phyloP scores from a whole-genome alignment of 1,139 yeast genomes.

The Geotrichum cucujoidarum region DNA sequence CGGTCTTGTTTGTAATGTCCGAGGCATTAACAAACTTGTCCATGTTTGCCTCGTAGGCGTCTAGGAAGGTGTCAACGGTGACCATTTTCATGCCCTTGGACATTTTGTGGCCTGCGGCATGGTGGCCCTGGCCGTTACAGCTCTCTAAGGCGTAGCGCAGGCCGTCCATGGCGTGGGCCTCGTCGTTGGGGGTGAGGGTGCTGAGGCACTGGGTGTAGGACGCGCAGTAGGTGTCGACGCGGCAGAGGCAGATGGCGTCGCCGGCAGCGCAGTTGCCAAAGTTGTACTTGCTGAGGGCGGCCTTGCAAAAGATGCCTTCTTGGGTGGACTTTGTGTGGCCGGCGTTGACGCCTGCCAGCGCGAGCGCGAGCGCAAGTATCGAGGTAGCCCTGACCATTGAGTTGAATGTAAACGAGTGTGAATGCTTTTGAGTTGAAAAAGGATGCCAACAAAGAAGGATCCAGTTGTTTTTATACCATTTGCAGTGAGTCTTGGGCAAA shows the following conservation, averaged over 20 bases:
- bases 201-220: slow-evolving; percentile 2
- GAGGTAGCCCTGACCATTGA: background rate
- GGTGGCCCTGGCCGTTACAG: background rate
- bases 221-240: background rate
- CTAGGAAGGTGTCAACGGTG: background rate
- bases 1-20: background rate
- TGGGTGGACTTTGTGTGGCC: slow-evolving; percentile 10
- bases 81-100: background rate
- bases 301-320: slow-evolving; percentile 4
- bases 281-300: slow-evolving; percentile 5
- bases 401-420: no score
- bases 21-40: slow-evolving; percentile 1
- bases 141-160: background rate
- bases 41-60: slow-evolving; percentile 1
- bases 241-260: slow-evolving; percentile 2
- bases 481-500: no score
- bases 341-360: background rate
- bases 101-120: background rate
- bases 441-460: background rate
- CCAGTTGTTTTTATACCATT: background rate
- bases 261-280: slow-evolving; percentile 8
- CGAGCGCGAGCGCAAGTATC: background rate
- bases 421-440: no score
- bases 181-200: background rate
- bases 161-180: background rate